These are phyloP conservation scores for Aspergillus alliaceus DNA, from an alignment of 2,329 filamentous ascomycete species.

Conservation along the genomic window DNA sequence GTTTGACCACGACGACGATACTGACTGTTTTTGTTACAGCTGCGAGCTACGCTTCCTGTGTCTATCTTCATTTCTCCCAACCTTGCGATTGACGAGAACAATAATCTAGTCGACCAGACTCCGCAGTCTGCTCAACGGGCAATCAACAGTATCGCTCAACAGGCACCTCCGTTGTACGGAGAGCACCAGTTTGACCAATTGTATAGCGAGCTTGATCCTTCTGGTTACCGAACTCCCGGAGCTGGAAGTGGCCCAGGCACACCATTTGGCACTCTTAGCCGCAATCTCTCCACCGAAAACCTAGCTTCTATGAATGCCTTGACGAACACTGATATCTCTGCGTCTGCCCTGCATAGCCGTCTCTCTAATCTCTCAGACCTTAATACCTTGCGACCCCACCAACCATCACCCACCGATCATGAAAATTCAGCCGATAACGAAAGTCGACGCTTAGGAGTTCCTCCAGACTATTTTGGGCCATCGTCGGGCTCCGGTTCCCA, in stretches of 20 bases:
- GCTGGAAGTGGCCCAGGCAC: conserved; percentile 70
- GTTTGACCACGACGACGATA: background rate
- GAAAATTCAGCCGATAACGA: conserved; percentile 23
- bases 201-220: conserved; percentile 81
- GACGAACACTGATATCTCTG: conserved; percentile 56
- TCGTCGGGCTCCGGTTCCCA: conserved; percentile 34
- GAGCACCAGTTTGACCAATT: conserved; percentile 86
- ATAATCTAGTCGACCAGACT: conserved; percentile 69
- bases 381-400: conserved; percentile 34
- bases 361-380: conserved; percentile 57
- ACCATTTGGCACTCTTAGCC: conserved; percentile 68
- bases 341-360: conserved; percentile 69
- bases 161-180: conserved; percentile 90
- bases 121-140: conserved; percentile 50
- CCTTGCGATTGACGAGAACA: conserved; percentile 82
- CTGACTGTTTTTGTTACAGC: conserved; percentile 45
- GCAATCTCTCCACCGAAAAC: conserved; percentile 79
- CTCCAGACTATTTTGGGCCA: conserved; percentile 33
- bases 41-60: conserved; percentile 85
- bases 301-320: conserved; percentile 60
- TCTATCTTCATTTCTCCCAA: conserved; percentile 96
- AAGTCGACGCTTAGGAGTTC: conserved; percentile 24
- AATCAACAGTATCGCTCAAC: conserved; percentile 57
- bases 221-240: conserved; percentile 76
- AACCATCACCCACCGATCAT: conserved; percentile 22